These are phyloP conservation scores for Penicillium sp. DNA, from an alignment of 2,329 filamentous ascomycete species.

Conservation along the genomic window DNA sequence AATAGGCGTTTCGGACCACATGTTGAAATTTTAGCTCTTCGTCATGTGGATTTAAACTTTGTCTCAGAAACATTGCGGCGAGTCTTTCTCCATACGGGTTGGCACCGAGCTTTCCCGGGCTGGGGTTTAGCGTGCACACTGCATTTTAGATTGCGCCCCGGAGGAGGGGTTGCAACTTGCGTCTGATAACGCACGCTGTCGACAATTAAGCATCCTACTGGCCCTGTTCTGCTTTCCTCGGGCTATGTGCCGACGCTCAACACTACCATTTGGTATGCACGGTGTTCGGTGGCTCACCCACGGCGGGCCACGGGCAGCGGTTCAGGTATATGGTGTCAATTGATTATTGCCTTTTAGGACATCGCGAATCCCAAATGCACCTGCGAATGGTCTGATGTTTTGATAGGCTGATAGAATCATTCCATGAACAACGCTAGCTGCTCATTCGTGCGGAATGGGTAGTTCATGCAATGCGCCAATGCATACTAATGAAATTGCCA, in stretches of 20 bases:
- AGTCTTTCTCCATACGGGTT: not conserved
- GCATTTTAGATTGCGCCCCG: conserved; percentile 1
- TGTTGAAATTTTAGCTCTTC: not conserved
- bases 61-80: not conserved
- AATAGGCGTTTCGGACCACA: not conserved
- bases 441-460: conserved; percentile 4
- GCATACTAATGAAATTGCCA: not conserved
- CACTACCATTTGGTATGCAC: not conserved
- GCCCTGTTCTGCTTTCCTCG: not conserved
- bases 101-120: not conserved
- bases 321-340: not conserved
- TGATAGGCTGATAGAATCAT: not conserved
- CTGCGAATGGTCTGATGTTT: conserved; percentile 3
- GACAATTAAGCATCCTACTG: not conserved
- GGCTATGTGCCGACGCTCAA: not conserved
- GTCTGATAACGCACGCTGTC: not conserved
- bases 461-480: not conserved
- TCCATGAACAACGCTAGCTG: not conserved
- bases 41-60: not conserved
- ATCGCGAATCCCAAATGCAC: conserved; percentile 3
- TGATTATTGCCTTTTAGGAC: not conserved
- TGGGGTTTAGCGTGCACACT: not conserved
- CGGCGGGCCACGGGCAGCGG: not conserved
- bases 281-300: conserved; percentile 4
- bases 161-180: not conserved